These are phyloP conservation scores for Colletotrichum sp. DNA, from an alignment of 2,329 filamentous ascomycete species.

Conservation along the genomic window DNA sequence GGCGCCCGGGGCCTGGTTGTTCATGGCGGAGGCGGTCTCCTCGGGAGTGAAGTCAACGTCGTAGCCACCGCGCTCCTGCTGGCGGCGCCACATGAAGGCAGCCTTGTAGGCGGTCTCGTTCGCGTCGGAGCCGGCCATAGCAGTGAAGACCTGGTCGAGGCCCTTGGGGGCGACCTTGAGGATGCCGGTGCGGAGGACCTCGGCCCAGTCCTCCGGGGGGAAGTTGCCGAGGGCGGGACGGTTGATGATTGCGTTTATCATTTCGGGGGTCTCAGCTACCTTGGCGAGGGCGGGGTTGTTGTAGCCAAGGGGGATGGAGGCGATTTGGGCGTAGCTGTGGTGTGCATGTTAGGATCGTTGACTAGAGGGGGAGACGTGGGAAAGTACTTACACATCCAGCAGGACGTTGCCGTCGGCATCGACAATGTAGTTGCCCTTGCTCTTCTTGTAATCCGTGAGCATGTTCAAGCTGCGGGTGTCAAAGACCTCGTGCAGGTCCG, in stretches of 20 bases:
- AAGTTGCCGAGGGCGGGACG: constrained; percentile 91
- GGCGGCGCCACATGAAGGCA: constrained; percentile 90
- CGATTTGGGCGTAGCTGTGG: constrained; percentile 82
- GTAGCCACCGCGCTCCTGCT: constrained; percentile 79
- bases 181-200: constrained; percentile 79
- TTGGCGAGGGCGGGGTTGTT: constrained; percentile 81
- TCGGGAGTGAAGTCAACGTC: constrained; percentile 79
- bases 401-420: constrained; percentile 75
- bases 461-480: constrained; percentile 88
- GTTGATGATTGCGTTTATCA: constrained; percentile 84
- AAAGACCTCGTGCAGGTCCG: constrained; percentile 78
- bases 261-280: constrained; percentile 76
- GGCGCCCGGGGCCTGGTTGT: constrained; percentile 78
- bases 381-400: constrained; percentile 67
- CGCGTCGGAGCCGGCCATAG: constrained; percentile 86
- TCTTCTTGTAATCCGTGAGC: constrained; percentile 77
- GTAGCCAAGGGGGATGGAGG: constrained; percentile 90
- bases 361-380: neutral
- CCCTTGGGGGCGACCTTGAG: constrained; percentile 84
- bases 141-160: constrained; percentile 88
- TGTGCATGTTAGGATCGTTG: neutral
- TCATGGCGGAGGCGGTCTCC: constrained; percentile 78
- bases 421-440: constrained; percentile 80
- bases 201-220: constrained; percentile 82
- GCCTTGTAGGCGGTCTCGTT: constrained; percentile 97